Conservation (phyloP, 2,329 filamentous ascomycete species). For the Westerdykella sp. region DNA sequence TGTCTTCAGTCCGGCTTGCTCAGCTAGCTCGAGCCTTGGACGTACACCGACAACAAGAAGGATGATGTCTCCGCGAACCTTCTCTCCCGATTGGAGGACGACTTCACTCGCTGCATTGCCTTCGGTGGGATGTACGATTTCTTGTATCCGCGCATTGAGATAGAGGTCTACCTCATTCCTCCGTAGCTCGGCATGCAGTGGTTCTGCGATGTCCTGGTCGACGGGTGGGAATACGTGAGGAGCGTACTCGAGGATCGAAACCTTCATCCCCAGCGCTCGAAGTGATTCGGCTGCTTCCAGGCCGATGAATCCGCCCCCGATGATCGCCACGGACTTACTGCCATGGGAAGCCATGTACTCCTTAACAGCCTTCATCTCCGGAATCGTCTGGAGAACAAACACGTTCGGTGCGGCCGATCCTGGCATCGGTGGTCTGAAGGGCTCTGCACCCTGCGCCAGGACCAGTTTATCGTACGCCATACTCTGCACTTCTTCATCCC, state of each 20-base stretch:
- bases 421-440: constrained; percentile 11
- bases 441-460: constrained; percentile 13
- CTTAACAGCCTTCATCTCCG: constrained; percentile 12
- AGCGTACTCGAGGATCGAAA: constrained; percentile 15
- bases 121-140: constrained; percentile 1
- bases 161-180: constrained; percentile 10
- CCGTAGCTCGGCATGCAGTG: constrained; percentile 14
- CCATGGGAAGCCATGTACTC: constrained; percentile 7
- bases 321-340: constrained; percentile 11
- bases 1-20: constrained; percentile 9
- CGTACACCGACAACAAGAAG: constrained; percentile 10
- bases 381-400: constrained; percentile 17
- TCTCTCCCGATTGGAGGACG: constrained; percentile 1
- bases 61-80: constrained; percentile 5
- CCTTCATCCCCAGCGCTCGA: constrained; percentile 11
- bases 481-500: background rate
- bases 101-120: background rate
- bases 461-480: constrained; percentile 19
- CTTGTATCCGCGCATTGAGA: constrained; percentile 6
- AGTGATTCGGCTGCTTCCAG: constrained; percentile 23
- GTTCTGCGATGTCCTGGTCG: constrained; percentile 17
- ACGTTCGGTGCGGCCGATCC: constrained; percentile 14
- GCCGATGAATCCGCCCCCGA: constrained; percentile 25
- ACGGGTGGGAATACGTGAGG: constrained; percentile 14
- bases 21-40: constrained; percentile 4